A percentile compares a stretch with the other conserved stretches of the same genome.
Evolutionary conservation across 1,139 yeast genomes (phyloP).

Genomic region (Blastobotrys persicus): DNA sequence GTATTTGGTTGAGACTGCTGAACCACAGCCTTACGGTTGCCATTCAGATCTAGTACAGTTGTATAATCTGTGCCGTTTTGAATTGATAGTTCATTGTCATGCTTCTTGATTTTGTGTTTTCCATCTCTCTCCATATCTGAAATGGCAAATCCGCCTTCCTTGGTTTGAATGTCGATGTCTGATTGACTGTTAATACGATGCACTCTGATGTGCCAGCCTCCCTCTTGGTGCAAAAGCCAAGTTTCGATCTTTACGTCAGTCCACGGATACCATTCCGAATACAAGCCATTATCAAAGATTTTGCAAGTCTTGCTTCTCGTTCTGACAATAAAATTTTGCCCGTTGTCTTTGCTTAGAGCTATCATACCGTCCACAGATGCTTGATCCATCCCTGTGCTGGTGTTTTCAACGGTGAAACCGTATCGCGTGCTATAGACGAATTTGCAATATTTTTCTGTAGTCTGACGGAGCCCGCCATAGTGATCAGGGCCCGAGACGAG

Average conservation of each 20-base stretch:
- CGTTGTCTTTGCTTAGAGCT: conserved; percentile 24
- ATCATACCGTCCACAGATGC: conserved; percentile 27
- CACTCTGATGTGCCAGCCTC: conserved; percentile 31
- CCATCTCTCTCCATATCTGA: conserved; percentile 4
- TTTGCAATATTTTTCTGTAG: conserved; percentile 34
- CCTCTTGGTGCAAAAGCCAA: conserved; percentile 23
- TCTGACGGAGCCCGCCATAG: conserved; percentile 23
- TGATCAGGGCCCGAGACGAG: conserved; percentile 35
- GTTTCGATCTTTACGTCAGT: conserved; percentile 30
- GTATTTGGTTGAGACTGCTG: conserved; percentile 34
- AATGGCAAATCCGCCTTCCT: conserved; percentile 31
- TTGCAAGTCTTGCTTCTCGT: conserved; percentile 25
- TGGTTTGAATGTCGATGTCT: conserved; percentile 21
- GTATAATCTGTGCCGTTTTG: conserved; percentile 14
- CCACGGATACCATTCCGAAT: conserved; percentile 32
- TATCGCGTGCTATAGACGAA: conserved; percentile 36
- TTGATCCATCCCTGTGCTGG: conserved; percentile 18
- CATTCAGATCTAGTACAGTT: conserved; percentile 20
- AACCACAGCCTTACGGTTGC: conserved; percentile 15
- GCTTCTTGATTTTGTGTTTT: not conserved
- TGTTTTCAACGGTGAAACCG: conserved; percentile 32
- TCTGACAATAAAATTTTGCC: conserved; percentile 20
- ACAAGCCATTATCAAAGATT: conserved; percentile 27
- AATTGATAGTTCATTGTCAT: not conserved
- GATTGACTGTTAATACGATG: conserved; percentile 26